Base-by-base conservation (phyloP, 176 grass and related monocot species). In the sorghum (Sorghum bicolor) region DNA sequence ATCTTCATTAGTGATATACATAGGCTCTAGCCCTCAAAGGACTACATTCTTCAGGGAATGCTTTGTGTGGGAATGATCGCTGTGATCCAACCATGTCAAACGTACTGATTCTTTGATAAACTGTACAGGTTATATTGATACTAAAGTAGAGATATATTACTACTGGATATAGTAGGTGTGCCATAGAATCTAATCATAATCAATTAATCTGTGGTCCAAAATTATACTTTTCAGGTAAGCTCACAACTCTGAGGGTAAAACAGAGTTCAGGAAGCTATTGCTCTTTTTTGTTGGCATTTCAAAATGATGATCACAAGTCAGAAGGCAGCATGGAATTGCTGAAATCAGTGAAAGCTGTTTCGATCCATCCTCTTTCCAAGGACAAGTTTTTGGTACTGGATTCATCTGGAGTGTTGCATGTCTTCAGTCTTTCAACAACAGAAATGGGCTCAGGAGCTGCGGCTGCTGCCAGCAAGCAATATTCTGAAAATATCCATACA, bases 351-450 rank as follows among this genome's bases (percentile, higher is more conserved):
- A 90, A 91, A 88, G 87, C 70, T 74, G 77, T 98, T 75, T 92
- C 89, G 14, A 93, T 98, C 38, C 87, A 87, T 85, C 75, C 91
- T 82, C 80, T 93, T 74, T 93, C 85, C 36, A 89, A 90, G 72
- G 92, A 95, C 65, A 92, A 91, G 64, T 86, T 91, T 81, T 65
- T 93, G 82, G 77, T 95, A 45, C 85, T 98, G 43, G 93, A 98
- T 88, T 98, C 93, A 74, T 66, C 74, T 75, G 96, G 93, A 86
- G 80, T 82, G 80, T 82, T 98, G 60, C 96, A 95, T 86, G 64
- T 88, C 66, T 88, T 95, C 24, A 80, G 67, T 76, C 57, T 92
- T 65, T 64, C 43, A 77, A 84, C 61, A 29, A 87, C 52, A 70
- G 83, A 76, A 47, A 37, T 78, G 74, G 11, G 34, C 50, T 80